These are phyloP conservation scores for Plantago lanceolata DNA, from an alignment of 305 asterid genomes.

Conservation along the genomic window DNA sequence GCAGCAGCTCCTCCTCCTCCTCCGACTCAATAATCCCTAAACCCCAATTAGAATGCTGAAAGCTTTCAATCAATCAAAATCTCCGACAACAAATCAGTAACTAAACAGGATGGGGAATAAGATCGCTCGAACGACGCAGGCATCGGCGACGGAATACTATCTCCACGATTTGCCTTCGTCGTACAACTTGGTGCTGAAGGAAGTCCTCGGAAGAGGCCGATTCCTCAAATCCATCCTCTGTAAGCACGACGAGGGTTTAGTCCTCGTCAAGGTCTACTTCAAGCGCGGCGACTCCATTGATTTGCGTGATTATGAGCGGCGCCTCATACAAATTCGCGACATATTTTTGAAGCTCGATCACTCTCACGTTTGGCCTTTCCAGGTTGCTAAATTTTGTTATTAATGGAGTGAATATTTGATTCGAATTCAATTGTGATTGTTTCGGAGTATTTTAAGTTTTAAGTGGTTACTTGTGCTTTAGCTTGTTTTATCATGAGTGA, in stretches of 20 bases:
- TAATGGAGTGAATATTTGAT: not conserved
- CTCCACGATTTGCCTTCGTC: slow-evolving; percentile 96
- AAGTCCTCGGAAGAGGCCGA: slow-evolving; percentile 83
- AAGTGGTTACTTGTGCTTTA: not conserved
- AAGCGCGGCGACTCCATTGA: slow-evolving; percentile 92
- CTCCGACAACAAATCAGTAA: not conserved
- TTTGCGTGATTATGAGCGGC: slow-evolving; percentile 80
- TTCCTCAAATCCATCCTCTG: slow-evolving; percentile 87
- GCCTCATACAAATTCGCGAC: slow-evolving; percentile 54
- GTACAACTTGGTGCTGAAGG: slow-evolving; percentile 82
- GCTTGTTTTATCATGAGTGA: not conserved
- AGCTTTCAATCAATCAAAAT: not conserved
- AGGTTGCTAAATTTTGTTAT: slow-evolving; percentile 36
- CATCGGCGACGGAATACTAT: slow-evolving; percentile 96
- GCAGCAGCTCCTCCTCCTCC: too few species aligned
- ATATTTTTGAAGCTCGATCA: slow-evolving; percentile 58
- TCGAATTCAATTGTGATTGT: not conserved
- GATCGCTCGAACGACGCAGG: slow-evolving; percentile 96
- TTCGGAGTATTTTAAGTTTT: not conserved
- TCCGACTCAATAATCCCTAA: not conserved
- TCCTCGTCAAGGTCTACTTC: slow-evolving; percentile 93
- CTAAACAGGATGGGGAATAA: slow-evolving; percentile 67
- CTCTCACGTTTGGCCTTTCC: slow-evolving; percentile 97
- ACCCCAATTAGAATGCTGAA: not conserved
- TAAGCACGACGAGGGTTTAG: slow-evolving; percentile 98